A percentile compares a stretch with the other conserved stretches of the same genome.
Evolutionary conservation across 1,284 basidiomycete genomes (phyloP).

Genomic region (Cryptococcus neoformans): DNA sequence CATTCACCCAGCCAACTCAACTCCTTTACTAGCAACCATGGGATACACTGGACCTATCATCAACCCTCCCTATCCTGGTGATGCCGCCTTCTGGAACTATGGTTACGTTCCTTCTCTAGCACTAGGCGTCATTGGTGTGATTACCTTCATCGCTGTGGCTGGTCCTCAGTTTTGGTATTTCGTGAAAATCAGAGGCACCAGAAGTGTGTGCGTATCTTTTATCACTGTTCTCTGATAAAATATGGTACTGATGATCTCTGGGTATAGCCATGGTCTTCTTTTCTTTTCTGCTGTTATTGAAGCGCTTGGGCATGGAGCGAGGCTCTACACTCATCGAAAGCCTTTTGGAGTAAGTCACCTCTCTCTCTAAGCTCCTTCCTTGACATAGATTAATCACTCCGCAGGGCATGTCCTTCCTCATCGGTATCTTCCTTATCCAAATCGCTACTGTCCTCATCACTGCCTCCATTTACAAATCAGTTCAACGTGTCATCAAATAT

Average conservation of each 20-base stretch:
- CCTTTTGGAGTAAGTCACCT: slow-evolving; percentile 19
- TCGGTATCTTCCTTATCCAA: slow-evolving; percentile 27
- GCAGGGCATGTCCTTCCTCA: slow-evolving; percentile 25
- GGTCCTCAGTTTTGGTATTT: slow-evolving; percentile 23
- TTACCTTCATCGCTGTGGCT: slow-evolving; percentile 18
- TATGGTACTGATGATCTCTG: neutral
- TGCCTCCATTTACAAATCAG: slow-evolving; percentile 29
- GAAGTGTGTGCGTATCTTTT: slow-evolving; percentile 21
- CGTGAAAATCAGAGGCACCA: slow-evolving; percentile 22
- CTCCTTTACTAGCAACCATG: slow-evolving; percentile 11
- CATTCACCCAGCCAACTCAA: neutral
- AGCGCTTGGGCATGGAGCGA: slow-evolving; percentile 25
- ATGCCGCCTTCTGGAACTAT: slow-evolving; percentile 23
- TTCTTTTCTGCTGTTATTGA: slow-evolving; percentile 26
- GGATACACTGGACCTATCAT: slow-evolving; percentile 24
- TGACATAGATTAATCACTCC: neutral
- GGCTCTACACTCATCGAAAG: slow-evolving; percentile 23
- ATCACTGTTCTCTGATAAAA: neutral
- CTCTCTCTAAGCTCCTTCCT: neutral
- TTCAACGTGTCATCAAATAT: slow-evolving; percentile 31
- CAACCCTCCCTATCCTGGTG: slow-evolving; percentile 11
- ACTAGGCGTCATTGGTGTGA: slow-evolving; percentile 27
- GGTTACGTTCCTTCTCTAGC: slow-evolving; percentile 32
- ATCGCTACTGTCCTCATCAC: slow-evolving; percentile 9
- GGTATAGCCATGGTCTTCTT: slow-evolving; percentile 18